These are phyloP conservation scores for Monosporascus sp. DNA, from an alignment of 2,329 filamentous ascomycete genomes.

Conservation along the genomic window DNA sequence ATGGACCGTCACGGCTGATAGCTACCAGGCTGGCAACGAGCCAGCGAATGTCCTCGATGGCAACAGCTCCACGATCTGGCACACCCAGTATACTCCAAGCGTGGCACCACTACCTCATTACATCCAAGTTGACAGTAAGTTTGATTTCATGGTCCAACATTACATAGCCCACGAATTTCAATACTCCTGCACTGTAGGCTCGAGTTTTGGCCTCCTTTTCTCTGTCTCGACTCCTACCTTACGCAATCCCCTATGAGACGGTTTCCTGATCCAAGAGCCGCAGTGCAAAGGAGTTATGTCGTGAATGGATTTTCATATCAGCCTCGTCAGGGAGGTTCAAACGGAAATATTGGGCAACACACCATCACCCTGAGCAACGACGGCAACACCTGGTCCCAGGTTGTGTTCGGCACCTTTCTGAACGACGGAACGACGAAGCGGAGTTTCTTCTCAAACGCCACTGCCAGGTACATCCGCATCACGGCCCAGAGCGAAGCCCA, in stretches of 20 bases:
- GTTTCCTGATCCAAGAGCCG: not conserved
- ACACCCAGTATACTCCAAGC: slow-evolving; percentile 16
- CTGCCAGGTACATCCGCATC: slow-evolving; percentile 25
- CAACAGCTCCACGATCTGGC: slow-evolving; percentile 24
- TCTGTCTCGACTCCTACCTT: not conserved
- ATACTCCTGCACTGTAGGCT: no score
- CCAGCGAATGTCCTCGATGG: slow-evolving; percentile 24
- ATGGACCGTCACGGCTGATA: slow-evolving; percentile 26
- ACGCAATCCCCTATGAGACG: not conserved
- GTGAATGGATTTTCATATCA: slow-evolving; percentile 25
- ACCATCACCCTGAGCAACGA: slow-evolving; percentile 24
- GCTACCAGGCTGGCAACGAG: slow-evolving; percentile 20
- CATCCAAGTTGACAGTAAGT: slow-evolving; percentile 22
- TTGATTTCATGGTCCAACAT: not conserved
- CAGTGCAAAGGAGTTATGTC: slow-evolving; percentile 16
- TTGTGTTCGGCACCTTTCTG: slow-evolving; percentile 24
- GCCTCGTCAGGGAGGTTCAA: slow-evolving; percentile 22
- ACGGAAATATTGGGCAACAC: slow-evolving; percentile 25
- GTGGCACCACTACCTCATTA: slow-evolving; percentile 19
- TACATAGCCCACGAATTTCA: not conserved
- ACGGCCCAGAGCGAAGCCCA: slow-evolving; percentile 23
- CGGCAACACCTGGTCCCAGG: slow-evolving; percentile 20
- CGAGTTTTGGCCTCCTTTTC: no score
- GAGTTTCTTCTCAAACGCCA: slow-evolving; percentile 26
- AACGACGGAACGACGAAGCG: slow-evolving; percentile 24